Evolutionary conservation across 306 rosid species (phyloP).

Genomic region (Castanospermum australe): DNA sequence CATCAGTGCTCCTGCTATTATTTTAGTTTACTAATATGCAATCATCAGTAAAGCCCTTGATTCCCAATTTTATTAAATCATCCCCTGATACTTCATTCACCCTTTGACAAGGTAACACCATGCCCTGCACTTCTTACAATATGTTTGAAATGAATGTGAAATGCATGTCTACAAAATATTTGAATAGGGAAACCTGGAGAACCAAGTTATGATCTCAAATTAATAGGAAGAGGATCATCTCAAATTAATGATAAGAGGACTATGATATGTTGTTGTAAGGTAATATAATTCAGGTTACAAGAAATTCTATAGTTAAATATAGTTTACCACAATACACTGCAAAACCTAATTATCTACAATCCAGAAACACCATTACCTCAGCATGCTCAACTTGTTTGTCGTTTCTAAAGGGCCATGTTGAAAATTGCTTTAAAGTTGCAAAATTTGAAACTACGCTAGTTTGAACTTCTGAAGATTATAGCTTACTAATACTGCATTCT

Average conservation of each 20-base stretch:
- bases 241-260: neutral
- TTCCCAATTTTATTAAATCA: constrained; percentile 14
- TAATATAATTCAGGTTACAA: neutral
- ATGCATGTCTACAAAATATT: neutral
- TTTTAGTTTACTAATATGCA: constrained; percentile 13
- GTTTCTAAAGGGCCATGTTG: neutral
- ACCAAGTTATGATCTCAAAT: neutral
- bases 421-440: neutral
- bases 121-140: neutral
- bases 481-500: neutral
- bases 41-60: constrained; percentile 2
- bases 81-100: constrained; percentile 10
- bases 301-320: neutral
- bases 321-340: neutral
- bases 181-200: neutral
- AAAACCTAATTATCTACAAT: constrained; percentile 18
- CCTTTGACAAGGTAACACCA: neutral
- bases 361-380: neutral
- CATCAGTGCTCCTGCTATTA: neutral
- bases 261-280: neutral
- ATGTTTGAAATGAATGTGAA: neutral
- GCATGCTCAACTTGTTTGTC: neutral
- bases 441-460: neutral
- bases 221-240: neutral
- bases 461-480: neutral